Evolutionary conservation across 192 early-diverging fungal genomes (phyloP).

Genomic region (Backusella macrospora): DNA sequence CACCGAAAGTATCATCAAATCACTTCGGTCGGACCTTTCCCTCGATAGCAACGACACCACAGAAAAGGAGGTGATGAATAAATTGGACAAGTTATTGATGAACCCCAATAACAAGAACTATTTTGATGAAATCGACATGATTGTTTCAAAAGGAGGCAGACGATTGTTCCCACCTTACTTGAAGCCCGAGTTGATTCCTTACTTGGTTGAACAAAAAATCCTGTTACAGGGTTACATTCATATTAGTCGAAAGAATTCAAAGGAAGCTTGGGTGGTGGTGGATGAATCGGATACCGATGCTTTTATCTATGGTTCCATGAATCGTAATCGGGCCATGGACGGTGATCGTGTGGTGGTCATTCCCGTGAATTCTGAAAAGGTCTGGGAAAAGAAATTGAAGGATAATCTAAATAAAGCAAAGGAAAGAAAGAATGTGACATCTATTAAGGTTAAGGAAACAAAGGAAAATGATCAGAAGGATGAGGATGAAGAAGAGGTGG

Average conservation of each 20-base stretch:
- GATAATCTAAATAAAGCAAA: conserved; percentile 39
- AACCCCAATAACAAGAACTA: background rate
- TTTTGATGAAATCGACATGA: background rate
- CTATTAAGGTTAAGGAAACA: conserved; percentile 29
- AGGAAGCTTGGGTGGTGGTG: conserved; percentile 81
- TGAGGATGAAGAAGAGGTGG: conserved; percentile 51
- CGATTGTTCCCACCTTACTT: background rate
- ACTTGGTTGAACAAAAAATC: background rate
- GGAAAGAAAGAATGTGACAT: conserved; percentile 43
- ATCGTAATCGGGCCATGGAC: conserved; percentile 80
- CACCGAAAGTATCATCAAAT: background rate
- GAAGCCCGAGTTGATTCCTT: background rate
- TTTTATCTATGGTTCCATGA: conserved; percentile 62
- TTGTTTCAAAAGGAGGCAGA: background rate
- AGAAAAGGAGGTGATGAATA: background rate
- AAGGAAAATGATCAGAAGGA: conserved; percentile 43
- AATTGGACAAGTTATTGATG: background rate
- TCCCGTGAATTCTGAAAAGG: conserved; percentile 62
- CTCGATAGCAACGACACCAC: background rate
- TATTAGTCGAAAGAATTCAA: conserved; percentile 47
- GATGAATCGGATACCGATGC: conserved; percentile 70
- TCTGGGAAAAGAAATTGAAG: conserved; percentile 47
- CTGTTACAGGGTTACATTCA: background rate
- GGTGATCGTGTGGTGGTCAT: conserved; percentile 76
- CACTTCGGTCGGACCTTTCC: background rate